These are phyloP conservation scores for Pseudopyrenochaeta lycopersici DNA, from an alignment of 2,329 filamentous ascomycete genomes.

Conservation along the genomic window DNA sequence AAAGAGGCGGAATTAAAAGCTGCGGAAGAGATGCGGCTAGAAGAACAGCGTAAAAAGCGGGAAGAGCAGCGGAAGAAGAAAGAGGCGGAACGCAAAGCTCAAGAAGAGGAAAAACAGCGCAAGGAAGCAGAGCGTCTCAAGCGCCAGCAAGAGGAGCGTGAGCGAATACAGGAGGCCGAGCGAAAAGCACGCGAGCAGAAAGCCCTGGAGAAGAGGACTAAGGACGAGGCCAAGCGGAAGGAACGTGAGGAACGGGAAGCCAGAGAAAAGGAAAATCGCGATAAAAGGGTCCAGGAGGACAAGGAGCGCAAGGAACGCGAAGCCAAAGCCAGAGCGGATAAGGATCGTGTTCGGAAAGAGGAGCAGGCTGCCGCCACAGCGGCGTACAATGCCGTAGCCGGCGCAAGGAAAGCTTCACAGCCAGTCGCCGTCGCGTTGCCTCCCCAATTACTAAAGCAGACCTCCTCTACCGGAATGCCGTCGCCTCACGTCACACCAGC, in stretches of 20 bases:
- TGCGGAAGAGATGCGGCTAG: conserved; percentile 78
- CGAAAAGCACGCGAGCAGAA: conserved; percentile 82
- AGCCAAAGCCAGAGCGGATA: conserved; percentile 56
- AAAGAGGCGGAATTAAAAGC: conserved; percentile 81
- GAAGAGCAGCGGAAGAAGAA: conserved; percentile 93
- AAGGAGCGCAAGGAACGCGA: conserved; percentile 70
- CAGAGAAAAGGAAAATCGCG: conserved; percentile 78
- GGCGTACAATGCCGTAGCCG: conserved; percentile 34
- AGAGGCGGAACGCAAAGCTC: conserved; percentile 87
- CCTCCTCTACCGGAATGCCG: conserved; percentile 62
- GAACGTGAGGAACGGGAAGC: conserved; percentile 69
- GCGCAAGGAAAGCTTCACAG: conserved; percentile 48
- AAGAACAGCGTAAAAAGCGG: conserved; percentile 81
- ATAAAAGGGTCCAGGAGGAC: conserved; percentile 68
- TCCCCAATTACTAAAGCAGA: conserved; percentile 63
- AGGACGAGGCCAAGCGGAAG: conserved; percentile 77
- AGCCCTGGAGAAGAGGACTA: conserved; percentile 81
- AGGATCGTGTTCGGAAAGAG: conserved; percentile 53
- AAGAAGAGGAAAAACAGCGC: conserved; percentile 84
- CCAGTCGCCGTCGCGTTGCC: conserved; percentile 60
- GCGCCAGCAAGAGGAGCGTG: conserved; percentile 82
- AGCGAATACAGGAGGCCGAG: conserved; percentile 85
- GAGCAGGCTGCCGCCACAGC: conserved; percentile 49
- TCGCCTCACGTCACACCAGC: conserved; percentile 88
- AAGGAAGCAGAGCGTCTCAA: conserved; percentile 88